Base-by-base conservation (phyloP, 2,329 filamentous ascomycete species). In the Pseudocercospora vitis region DNA sequence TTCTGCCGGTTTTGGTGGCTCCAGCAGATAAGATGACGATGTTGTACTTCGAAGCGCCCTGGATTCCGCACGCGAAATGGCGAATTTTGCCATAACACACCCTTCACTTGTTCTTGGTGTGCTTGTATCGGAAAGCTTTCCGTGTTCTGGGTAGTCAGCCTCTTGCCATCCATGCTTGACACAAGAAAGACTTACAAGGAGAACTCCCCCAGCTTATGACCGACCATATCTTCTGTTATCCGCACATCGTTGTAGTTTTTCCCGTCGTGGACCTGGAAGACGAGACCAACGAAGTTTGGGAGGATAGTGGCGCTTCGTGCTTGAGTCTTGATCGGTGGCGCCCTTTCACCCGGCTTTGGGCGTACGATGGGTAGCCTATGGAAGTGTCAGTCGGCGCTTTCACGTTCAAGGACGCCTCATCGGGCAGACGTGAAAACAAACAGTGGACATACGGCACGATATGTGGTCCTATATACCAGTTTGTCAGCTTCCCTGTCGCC, bases 201-300 rank as follows among this genome's bases (percentile, higher is more conserved):
- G 71, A 96, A 96, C 75, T 96, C 91, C 65, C 91, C 91, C 63
- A 96, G 79, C 76, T 96, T 96, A 74, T 94, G 88, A 50, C 91
- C 91, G 46, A 96, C 91, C 91, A 96, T 96, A 68, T 96, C 89
- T 71, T 96, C 91, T 12, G 91, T 95, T 59, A 96, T 88, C 61
- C 79, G 81, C 50, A 96, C 80, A 63, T 94, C 88, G 64, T 86
- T 76, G 73, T 96, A 96, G 26, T 81, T 81, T 77, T 94, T 95
- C 67, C 91, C 91, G 71, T 96, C 95, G 76, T 96, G 87, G 55
- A 96, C 83, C 73, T 91, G 87, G 73, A 96, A 96, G 70, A 84
- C 86, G 65, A 95, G 77, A 11, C 91, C 91, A 50, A 96, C 89
- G 70, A 96, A 96, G 73, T 88, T 95, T 59, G 91, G 91, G 52